Conservation (phyloP, 768 basidiomycete genomes). For the Russula foetens region DNA sequence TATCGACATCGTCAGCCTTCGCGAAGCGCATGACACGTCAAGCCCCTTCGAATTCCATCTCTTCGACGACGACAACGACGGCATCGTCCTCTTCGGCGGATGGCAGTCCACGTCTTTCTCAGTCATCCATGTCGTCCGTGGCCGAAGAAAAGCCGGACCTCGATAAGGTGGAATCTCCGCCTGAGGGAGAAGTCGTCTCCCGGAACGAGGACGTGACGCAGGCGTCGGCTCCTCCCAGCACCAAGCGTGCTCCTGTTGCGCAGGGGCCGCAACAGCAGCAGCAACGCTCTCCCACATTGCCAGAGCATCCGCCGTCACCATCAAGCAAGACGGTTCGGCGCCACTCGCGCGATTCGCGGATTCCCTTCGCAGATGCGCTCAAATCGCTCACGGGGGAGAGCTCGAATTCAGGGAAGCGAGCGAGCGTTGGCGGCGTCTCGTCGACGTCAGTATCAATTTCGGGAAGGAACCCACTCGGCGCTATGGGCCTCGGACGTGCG, state of each 20-base stretch:
- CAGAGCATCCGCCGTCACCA: neutral
- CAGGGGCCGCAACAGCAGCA: neutral
- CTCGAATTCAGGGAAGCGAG: slow-evolving; percentile 13
- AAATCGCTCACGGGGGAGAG: slow-evolving; percentile 13
- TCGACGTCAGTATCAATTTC: slow-evolving; percentile 36
- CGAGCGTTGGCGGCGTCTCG: slow-evolving; percentile 22
- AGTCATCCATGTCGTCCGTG: slow-evolving; percentile 39
- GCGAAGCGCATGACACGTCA: slow-evolving; percentile 14
- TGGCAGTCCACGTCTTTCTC: slow-evolving; percentile 35
- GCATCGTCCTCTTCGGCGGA: slow-evolving; percentile 25
- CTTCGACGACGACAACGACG: slow-evolving; percentile 21
- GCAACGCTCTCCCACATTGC: neutral
- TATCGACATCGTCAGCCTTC: slow-evolving; percentile 1
- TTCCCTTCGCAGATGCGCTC: slow-evolving; percentile 23
- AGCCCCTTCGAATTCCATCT: slow-evolving; percentile 9
- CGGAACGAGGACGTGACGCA: slow-evolving; percentile 44
- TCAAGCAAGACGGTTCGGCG: slow-evolving; percentile 18
- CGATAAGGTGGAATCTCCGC: neutral
- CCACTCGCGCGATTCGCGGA: slow-evolving; percentile 24
- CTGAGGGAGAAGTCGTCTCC: slow-evolving; percentile 32
- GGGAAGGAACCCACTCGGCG: slow-evolving; percentile 30
- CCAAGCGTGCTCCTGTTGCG: slow-evolving; percentile 2
- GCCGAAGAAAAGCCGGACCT: slow-evolving; percentile 20
- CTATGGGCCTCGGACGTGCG: slow-evolving; percentile 21
- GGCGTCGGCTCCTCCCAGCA: slow-evolving; percentile 28